Evolutionary conservation across 177 flowering plant genomes (phyloP), one percentile per base, ranked within the genome.

Genomic region (Vitis hybrid): DNA sequence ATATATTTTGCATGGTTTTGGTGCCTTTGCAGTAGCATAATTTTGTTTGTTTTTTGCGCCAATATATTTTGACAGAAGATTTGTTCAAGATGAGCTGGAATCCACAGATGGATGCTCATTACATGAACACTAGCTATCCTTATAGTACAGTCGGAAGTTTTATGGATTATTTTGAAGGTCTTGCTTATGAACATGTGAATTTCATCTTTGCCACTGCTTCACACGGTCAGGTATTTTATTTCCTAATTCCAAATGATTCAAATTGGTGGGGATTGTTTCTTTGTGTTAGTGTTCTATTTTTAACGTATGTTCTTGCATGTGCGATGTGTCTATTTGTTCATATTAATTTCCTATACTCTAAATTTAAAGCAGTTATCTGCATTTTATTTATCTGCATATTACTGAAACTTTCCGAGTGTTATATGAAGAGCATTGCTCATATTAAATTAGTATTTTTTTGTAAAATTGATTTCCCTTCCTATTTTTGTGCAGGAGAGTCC

Each of bases 101-200:
- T 61, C 68, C 81, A 1, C 81, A 74, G 16, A 68, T 76, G 77
- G 89, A 83, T 29, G 80, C 71, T 70, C 84, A 77, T 57, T 77
- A 79, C 72, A 22, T 66, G 10, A 77, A 69, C 70, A 72, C 64
- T 58, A 74, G 78, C 55, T 72, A 73, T 70, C 86, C 87, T 33
- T 84, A 86, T 56, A 81, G 77, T 57, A 75, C 83, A 31, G 80
- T 81, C 57, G 89, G 89, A 66, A 84, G 86, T 76, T 84, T 87
- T 76, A 81, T 87, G 76, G 90, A 89, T 66, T 85, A 82, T 67
- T 82, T 89, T 64, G 89, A 84, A 74, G 89, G 92, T 50, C 81
- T 88, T 58, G 81, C 89, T 2, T 85, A 86, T 70, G 88, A 87
- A 20, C 89, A 85, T 71, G 86, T 87, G 18, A 85, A 87, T 78